Evolutionary conservation across 2,329 filamentous ascomycete species (phyloP), one percentile per base, ranked within the genome.

Genomic region (Cordyceps javanica): DNA sequence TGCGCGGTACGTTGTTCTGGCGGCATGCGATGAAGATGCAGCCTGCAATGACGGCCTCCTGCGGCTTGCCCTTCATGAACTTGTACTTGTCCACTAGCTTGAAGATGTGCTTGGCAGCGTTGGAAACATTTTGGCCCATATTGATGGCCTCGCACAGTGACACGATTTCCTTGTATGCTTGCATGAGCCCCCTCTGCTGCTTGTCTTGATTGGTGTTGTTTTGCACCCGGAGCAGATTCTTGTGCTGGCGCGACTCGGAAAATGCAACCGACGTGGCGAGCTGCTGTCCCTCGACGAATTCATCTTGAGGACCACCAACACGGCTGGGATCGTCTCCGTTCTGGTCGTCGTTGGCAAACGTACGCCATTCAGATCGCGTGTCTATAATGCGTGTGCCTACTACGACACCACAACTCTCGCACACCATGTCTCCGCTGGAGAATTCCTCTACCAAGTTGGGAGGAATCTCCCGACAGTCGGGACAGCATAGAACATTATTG

Each of bases 21-120:
- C 94, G 91, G 71, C 93, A 97, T 41, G 94, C 91, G 66, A 99
- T 93, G 78, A 99, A 97, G 73, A 99, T 94, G 74, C 92, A 97
- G 7, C 92, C 91, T 5, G 94, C 94, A 64, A 97, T 93, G 64
- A 99, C 88, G 57, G 90, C 90, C 65, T 97, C 93, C 69, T 92
- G 89, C 0, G 90, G 88, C 75, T 99, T 99, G 69, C 92, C 92
- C 76, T 96, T 96, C 81, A 97, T 91, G 57, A 91, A 82, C 71
- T 93, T 93, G 68, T 88, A 87, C 73, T 99, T 94, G 66, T 96
- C 91, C 25, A 93, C 90, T 58, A 94, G 82, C 77, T 97, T 97
- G 82, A 89, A 99, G 62, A 97, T 87, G 70, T 95, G 89, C 77
- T 97, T 97, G 61, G 94, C 91, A 1, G 89, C 89, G 68, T 97